Conservation (phyloP, 495 filamentous ascomycete species). For the Saxophila tyrrhenica region DNA sequence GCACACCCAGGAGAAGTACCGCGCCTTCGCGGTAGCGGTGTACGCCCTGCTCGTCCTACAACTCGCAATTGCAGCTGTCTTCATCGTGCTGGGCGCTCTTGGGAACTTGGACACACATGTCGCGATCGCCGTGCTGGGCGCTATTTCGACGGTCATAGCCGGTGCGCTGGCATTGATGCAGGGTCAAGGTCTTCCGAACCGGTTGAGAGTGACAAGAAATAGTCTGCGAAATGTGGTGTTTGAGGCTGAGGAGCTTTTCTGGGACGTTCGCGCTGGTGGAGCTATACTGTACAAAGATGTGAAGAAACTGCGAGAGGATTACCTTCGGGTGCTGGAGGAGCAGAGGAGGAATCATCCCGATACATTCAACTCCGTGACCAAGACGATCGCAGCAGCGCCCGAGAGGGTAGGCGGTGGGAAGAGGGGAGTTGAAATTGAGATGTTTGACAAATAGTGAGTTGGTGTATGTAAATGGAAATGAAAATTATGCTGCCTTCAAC, state of each 20-base stretch:
- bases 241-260: conserved; percentile 17
- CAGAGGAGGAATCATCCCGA: conserved; percentile 18
- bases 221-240: conserved; percentile 11
- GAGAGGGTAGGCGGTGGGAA: background rate
- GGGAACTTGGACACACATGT: conserved; percentile 9
- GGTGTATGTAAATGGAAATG: too few species aligned
- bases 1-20: conserved; percentile 10
- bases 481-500: too few species aligned
- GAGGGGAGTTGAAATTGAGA: background rate
- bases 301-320: conserved; percentile 16
- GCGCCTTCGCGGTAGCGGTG: conserved; percentile 7
- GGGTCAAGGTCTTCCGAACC: conserved; percentile 20
- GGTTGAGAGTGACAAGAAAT: conserved; percentile 14
- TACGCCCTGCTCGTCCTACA: conserved; percentile 17
- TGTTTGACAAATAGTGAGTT: too few species aligned
- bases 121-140: conserved; percentile 17
- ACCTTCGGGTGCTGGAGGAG: conserved; percentile 14
- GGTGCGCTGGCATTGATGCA: conserved; percentile 18
- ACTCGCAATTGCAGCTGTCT: conserved; percentile 12
- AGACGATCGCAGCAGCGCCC: background rate
- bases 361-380: conserved; percentile 10
- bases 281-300: conserved; percentile 14
- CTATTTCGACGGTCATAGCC: conserved; percentile 14
- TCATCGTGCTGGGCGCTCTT: conserved; percentile 19
- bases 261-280: conserved; percentile 13